Percentiles rank a stretch among this genome's conserved stretches.
phyloP scores from a whole-genome alignment of 2,329 filamentous ascomycete genomes.

The Orbilia brochopaga region DNA sequence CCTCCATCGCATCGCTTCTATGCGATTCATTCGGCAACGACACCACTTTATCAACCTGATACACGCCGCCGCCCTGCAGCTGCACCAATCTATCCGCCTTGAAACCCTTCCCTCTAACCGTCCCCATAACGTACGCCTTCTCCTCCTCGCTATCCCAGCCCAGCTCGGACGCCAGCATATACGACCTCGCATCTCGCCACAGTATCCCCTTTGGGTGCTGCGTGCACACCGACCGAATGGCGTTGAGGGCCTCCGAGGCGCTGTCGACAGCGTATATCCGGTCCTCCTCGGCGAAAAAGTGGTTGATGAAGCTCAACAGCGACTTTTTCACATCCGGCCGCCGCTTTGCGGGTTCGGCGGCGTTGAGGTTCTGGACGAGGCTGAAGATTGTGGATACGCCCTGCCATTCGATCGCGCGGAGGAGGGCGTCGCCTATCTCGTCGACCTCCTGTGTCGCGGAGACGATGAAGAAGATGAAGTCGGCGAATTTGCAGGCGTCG shows the following conservation, averaged over 20 bases:
- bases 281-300: slow-evolving; percentile 91
- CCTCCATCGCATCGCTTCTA: slow-evolving; percentile 70
- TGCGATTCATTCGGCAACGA: slow-evolving; percentile 57
- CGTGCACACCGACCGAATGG: slow-evolving; percentile 88
- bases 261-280: slow-evolving; percentile 88
- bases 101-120: slow-evolving; percentile 81
- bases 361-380: slow-evolving; percentile 78
- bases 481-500: slow-evolving; percentile 84
- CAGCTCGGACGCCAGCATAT: slow-evolving; percentile 88
- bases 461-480: slow-evolving; percentile 87
- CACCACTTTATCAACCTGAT: slow-evolving; percentile 87
- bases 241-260: slow-evolving; percentile 86
- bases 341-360: slow-evolving; percentile 79
- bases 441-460: slow-evolving; percentile 85
- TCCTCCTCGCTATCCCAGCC: slow-evolving; percentile 71
- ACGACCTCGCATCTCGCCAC: slow-evolving; percentile 94
- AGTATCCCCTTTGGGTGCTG: slow-evolving; percentile 90
- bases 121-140: slow-evolving; percentile 75
- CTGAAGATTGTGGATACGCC: slow-evolving; percentile 92
- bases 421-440: slow-evolving; percentile 78
- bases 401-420: slow-evolving; percentile 88
- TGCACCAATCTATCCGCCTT: slow-evolving; percentile 91
- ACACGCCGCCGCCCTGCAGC: slow-evolving; percentile 90
- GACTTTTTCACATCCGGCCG: slow-evolving; percentile 77
- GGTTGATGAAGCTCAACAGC: slow-evolving; percentile 87